Base-by-base conservation (phyloP, 805 yeast genomes). In the Candida cerambycidarum region DNA sequence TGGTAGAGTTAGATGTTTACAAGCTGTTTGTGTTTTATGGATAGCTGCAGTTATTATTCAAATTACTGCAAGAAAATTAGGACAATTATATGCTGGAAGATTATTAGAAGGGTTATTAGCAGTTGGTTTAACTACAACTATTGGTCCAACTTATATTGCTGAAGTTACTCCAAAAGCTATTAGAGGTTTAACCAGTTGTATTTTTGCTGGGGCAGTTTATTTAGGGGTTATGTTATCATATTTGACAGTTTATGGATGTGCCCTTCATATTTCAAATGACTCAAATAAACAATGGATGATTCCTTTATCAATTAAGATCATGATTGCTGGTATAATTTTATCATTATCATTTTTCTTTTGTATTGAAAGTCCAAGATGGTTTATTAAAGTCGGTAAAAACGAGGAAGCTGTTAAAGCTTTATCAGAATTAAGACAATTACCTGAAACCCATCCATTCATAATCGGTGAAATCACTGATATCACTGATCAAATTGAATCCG, bases 151-250 rank as follows among this genome's bases (percentile, higher is more conserved):
- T 39, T 78, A 76, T 50, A 54, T 76, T 36, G 68, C 79, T 3
- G 84, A 79, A 53, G 69, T 75, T 28, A 65, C 82, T 12, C 83
- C 84, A 14, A 64, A 68, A 32, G 60, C 71, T 25, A 69, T 75
- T 43, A 66, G 83, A 58, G 83, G 83, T 32, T 50, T 75, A 38
- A 71, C 78, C 52, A 71, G 68, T 37, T 73, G 79, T 61, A 59
- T 76, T 29, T 79, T 76, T 53, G 73, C 80, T 3, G 83, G 83
- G 45, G 75, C 80, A 7, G 82, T 79, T 27, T 78, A 78, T 50
- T 58, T 79, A 12, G 83, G 83, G 31, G 65, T 76, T 23, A 65
- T 75, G 69, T 41, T 74, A 40, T 73, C 73, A 5, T 75, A 75
- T 51, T 74, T 75, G 47, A 64, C 74, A 21, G 67, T 75, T 52